Evolutionary conservation across 179 eudicot species (phyloP), one percentile per base, ranked within the genome.

Genomic region (Monotropa hypopitys): DNA sequence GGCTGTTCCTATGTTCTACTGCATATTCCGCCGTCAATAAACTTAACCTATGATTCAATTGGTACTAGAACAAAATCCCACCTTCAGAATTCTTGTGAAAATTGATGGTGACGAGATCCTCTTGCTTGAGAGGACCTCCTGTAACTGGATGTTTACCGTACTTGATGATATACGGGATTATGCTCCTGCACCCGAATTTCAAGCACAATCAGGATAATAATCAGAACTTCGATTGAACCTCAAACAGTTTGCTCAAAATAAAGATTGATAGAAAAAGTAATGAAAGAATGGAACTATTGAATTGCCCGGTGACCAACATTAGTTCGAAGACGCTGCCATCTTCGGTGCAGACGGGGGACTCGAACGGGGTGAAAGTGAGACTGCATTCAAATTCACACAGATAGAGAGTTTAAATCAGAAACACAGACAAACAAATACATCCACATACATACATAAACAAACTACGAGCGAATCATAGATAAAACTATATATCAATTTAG

Each of bases 1-100:
- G 42, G 43, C n/a, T 16, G 15, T 26, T 10, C 4, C 32, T 6
- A 54, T 38, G n/a, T 13, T 74, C 38, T 20, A 26, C 76, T 53
- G 32, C 11, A 38, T 7, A 42, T 74, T 20, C 20, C 21, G 16
- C 4, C 21, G 40, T 42, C 49, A 26, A 40, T 40, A 21, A n/a
- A 21, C 68, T 57, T 6, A 40, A 56, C 21, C 23, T 11, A 28
- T 10, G 15, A 16, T 15, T 12, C 43, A 5, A 35, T 30, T 20
- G 11, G 15, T 16, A 72, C 5, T 30, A 2, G 56, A 12, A 20
- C 61, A 15, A 71, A 69, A 23, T 54, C 51, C 26, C 77, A 91
- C 99, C 97, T 84, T 95, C 93, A 18, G 93, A 76, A 67, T 95
- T 95, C 84, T 95, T 95, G 81, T 95, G 99, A 74, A 95, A 95